Percentiles rank a stretch among this genome's conserved stretches.
Evolutionary conservation across 2,329 filamentous ascomycete species (phyloP).

Genomic region (Orbilia javanica): DNA sequence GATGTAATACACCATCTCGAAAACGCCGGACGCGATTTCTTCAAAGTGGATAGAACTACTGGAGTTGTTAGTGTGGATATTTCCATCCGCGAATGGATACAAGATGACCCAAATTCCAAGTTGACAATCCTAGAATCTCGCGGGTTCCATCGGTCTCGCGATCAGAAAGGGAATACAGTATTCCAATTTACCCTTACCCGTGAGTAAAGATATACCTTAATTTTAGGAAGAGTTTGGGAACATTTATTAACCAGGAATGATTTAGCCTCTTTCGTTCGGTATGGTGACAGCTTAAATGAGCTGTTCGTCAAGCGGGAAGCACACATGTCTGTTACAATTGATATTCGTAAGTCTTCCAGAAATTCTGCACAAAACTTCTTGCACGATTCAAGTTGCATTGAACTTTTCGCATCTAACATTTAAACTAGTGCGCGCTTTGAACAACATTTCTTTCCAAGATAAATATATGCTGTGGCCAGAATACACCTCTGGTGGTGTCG

Average conservation of each 20-base stretch:
- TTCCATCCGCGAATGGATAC: slow-evolving; percentile 52
- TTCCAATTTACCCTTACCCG: slow-evolving; percentile 52
- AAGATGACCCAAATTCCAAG: slow-evolving; percentile 12
- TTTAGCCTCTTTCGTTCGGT: slow-evolving; percentile 45
- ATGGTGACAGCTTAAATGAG: slow-evolving; percentile 46
- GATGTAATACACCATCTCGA: slow-evolving; percentile 50
- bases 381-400: background rate
- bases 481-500: too few relatives aligned
- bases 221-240: background rate
- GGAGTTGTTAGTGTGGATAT: slow-evolving; percentile 45
- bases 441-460: slow-evolving; percentile 36
- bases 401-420: background rate
- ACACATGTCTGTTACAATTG: slow-evolving; percentile 39
- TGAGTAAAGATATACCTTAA: background rate
- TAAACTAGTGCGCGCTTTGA: slow-evolving; percentile 35
- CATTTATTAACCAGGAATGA: background rate
- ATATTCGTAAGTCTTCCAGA: slow-evolving; percentile 39
- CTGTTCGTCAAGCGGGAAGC: slow-evolving; percentile 44
- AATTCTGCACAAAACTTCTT: too few relatives aligned
- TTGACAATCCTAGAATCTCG: slow-evolving; percentile 25
- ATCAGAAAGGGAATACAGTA: slow-evolving; percentile 38
- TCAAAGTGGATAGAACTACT: slow-evolving; percentile 36
- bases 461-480: slow-evolving; percentile 35
- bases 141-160: slow-evolving; percentile 42
- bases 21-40: slow-evolving; percentile 50